Evolutionary conservation across 306 rosid genomes (phyloP), one percentile per base, ranked within the genome.

Genomic region (Glycine soja): DNA sequence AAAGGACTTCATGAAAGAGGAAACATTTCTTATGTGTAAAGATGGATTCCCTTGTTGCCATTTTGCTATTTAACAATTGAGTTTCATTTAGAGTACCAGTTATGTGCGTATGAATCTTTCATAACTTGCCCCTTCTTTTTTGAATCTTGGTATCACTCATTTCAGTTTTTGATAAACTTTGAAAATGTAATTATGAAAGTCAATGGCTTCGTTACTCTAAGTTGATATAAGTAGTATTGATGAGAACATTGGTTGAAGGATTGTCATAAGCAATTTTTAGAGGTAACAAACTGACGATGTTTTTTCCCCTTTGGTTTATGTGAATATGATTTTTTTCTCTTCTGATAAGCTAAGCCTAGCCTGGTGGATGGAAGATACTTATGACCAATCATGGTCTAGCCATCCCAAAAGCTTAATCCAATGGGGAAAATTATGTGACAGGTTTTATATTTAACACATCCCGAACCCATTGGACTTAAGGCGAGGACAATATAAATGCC

Each of bases 21-120:
- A 32, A 77, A 83, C 62, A 66, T 45, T 14, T 30, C 45, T 12
- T 19, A 30, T 66, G 51, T 81, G 15, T 16, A 52, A 15, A 66
- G 62, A 16, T 66, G 76, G 70, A 16, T 76, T 57, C 5, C 54
- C 64, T 13, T 56, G 53, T 56, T 48, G 10, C 65, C 53, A 53
- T 53, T 19, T 73, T 34, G 1, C 79, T 64, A 42, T 50, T 63
- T 48, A 51, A 42, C 67, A 54, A 51, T 48, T 42, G 43, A 32
- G 45, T 47, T 58, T 36, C 65, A 24, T 51, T 58, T 2, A 38
- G 30, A 58, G 51, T 74, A 64, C 57, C 57, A 7, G 19, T 68
- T 62, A 40, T 51, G 66, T 40, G 46, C 61, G 46, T 70, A 53
- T 67, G 61, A 50, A 68, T 15, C 50, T 68, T 16, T 46, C 43